Evolutionary conservation across 441 rosid genomes (phyloP), one percentile per base, ranked within the genome.

Genomic region (Croton setiger): DNA sequence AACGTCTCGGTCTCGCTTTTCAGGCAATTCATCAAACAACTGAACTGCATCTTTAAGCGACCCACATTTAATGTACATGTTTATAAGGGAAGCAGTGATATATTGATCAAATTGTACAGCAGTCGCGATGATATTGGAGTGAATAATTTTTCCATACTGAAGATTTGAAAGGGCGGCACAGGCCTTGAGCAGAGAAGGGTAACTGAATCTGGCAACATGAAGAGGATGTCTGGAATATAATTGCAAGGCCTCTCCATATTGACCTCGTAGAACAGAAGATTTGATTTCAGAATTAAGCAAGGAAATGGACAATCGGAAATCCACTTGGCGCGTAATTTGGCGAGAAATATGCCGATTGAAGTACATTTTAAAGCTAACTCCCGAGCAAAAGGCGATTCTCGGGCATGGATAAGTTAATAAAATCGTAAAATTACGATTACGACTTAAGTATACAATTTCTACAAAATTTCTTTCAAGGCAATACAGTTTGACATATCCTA

Each of bases 141-240:
- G 98, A 53, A 92, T 51, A 15, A 74, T 76, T 77, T 86, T 81
- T 8, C 93, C 98, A 75, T 83, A 66, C 31, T 49, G 51, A 64
- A 92, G 84, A 48, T 78, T 76, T 6, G 84, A 64, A 23, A 84
- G 84, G 69, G 58, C 79, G 67, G 87, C 83, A 68, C 93, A 88
- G 76, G 90, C 98, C 72, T 88, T 92, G 70, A 92, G 91, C 70
- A 89, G 84, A 65, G 90, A 86, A 70, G 92, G 96, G 70, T 75
- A 89, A 68, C 83, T 76, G 85, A 84, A 87, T 53, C 72, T 73
- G 60, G 83, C 70, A 49, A 83, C 71, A 1, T 39, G 68, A 9
- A 66, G 73, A 8, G 78, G 77, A 68, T 76, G 77, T 68, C 69
- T 67, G 27, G 88, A 76, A 80, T 80, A 85, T 39, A 82, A 53